phyloP scores from a whole-genome alignment of 257 asterid species.

The Paulownia fortunei region DNA sequence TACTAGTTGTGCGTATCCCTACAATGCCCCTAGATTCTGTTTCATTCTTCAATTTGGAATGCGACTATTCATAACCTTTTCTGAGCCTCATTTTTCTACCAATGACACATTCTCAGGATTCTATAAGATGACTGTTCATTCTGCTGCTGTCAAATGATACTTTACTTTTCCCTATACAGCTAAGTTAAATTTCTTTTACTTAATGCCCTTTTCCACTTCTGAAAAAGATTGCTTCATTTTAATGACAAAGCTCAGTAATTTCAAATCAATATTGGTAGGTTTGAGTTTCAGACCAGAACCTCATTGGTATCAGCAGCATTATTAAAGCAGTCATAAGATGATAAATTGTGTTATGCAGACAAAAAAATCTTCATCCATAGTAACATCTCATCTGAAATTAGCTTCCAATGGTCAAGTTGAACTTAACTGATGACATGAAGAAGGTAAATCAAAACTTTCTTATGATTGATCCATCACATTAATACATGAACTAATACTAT shows the following conservation, averaged over 20 bases:
- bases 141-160: conserved; percentile 15
- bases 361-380: too few species aligned
- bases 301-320: too few species aligned
- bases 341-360: too few species aligned
- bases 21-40: conserved; percentile 35
- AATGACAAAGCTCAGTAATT: conserved; percentile 15
- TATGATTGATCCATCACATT: too few species aligned
- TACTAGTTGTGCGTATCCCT: conserved; percentile 15
- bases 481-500: too few species aligned
- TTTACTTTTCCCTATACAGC: background rate
- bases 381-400: too few species aligned
- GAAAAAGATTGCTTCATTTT: conserved; percentile 5
- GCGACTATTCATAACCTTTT: conserved; percentile 44
- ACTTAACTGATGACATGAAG: too few species aligned
- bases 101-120: conserved; percentile 33
- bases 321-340: too few species aligned
- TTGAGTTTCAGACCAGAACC: background rate
- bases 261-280: conserved; percentile 11
- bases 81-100: conserved; percentile 2
- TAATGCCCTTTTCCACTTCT: background rate
- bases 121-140: conserved; percentile 24
- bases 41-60: conserved; percentile 25
- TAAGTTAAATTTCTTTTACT: background rate
- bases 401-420: too few species aligned
- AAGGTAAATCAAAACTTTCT: too few species aligned